A percentile compares a stretch with the other conserved stretches of the same genome.
phyloP scores from a whole-genome alignment of 371 early-diverging fungal species.

The Blyttiomyces sp. region DNA sequence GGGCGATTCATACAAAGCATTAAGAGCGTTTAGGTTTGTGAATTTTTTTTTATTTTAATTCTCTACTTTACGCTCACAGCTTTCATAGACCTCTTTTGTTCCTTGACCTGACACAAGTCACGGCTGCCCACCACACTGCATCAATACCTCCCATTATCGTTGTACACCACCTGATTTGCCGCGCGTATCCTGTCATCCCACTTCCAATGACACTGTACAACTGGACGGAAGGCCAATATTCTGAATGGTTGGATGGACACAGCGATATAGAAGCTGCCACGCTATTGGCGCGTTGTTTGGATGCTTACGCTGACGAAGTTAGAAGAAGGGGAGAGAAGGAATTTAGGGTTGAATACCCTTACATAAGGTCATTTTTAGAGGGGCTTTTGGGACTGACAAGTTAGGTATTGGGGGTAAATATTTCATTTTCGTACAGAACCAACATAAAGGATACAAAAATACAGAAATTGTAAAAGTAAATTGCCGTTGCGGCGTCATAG shows the following conservation, averaged over 20 bases:
- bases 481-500: too few species aligned
- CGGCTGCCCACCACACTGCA: conserved; percentile 50
- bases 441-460: neutral
- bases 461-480: too few species aligned
- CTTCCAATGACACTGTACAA: conserved; percentile 52
- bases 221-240: conserved; percentile 57
- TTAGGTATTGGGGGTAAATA: neutral
- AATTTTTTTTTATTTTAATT: too few species aligned
- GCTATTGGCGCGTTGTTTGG: conserved; percentile 39
- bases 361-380: conserved; percentile 2
- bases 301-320: conserved; percentile 36
- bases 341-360: conserved; percentile 38
- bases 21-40: conserved; percentile 54
- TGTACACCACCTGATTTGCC: conserved; percentile 59
- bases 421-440: neutral
- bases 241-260: conserved; percentile 59
- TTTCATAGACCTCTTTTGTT: conserved; percentile 46
- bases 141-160: conserved; percentile 45
- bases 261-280: conserved; percentile 39
- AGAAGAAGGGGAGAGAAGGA: conserved; percentile 30
- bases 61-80: neutral
- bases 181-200: conserved; percentile 51
- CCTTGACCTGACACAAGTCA: conserved; percentile 54
- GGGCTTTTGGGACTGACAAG: neutral
- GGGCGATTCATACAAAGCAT: conserved; percentile 53